Percentiles rank a stretch among this genome's conserved stretches.
Conservation (phyloP, 306 rosid genomes). For the Prunus mira region DNA sequence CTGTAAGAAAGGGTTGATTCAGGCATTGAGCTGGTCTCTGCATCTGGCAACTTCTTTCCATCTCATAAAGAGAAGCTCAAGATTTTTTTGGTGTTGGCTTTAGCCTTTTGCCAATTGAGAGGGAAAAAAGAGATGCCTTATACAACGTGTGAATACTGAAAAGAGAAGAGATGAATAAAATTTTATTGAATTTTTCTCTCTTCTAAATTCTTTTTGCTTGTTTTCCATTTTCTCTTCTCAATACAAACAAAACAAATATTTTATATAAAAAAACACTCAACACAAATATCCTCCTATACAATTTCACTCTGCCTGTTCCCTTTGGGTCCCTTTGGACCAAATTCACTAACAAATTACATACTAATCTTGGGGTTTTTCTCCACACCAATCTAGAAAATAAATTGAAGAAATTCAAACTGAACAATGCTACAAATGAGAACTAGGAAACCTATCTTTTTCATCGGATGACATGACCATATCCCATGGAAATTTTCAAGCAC, state of each 20-base stretch:
- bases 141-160: neutral
- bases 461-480: slow-evolving; percentile 17
- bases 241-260: slow-evolving; percentile 28
- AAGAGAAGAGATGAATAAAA: neutral
- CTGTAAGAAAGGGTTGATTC: neutral
- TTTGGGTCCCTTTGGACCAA: slow-evolving; percentile 70
- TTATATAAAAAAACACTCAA: slow-evolving; percentile 1
- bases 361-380: slow-evolving; percentile 15
- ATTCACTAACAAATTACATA: slow-evolving; percentile 38
- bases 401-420: neutral
- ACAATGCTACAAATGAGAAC: slow-evolving; percentile 16
- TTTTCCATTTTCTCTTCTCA: slow-evolving; percentile 8
- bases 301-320: slow-evolving; percentile 42
- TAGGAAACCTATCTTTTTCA: slow-evolving; percentile 24
- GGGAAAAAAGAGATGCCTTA: slow-evolving; percentile 16
- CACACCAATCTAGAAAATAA: slow-evolving; percentile 34
- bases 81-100: slow-evolving; percentile 15
- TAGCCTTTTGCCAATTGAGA: slow-evolving; percentile 3
- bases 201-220: neutral
- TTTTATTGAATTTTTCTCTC: neutral
- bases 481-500: slow-evolving; percentile 24
- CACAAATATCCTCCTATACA: slow-evolving; percentile 72
- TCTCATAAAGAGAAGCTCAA: slow-evolving; percentile 4
- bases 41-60: neutral
- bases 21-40: neutral